Evolutionary conservation across 2,329 filamentous ascomycete genomes (phyloP).

Genomic region (Dothidotthia symphoricarpi): DNA sequence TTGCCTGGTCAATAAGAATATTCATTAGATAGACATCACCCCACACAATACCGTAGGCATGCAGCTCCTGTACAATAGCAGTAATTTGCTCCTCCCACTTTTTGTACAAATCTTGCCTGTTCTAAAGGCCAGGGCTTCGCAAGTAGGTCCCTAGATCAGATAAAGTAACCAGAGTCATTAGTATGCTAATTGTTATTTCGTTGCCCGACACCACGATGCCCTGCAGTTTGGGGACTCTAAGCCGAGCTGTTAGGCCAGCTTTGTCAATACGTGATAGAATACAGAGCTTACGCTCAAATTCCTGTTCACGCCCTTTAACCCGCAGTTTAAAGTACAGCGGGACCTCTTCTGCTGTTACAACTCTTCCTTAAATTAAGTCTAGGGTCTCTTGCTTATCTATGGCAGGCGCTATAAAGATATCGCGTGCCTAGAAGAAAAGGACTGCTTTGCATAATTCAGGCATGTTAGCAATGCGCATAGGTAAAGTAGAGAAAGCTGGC

Average conservation of each 20-base stretch:
- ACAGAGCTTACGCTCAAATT: constrained; percentile 7
- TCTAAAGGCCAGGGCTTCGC: constrained; percentile 2
- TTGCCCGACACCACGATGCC: constrained; percentile 5
- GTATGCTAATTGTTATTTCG: constrained; percentile 3
- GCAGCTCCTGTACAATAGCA: constrained; percentile 9
- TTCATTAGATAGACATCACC: constrained; percentile 26
- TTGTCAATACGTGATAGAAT: constrained; percentile 3
- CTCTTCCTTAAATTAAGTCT: constrained; percentile 2
- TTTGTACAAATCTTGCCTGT: constrained; percentile 2
- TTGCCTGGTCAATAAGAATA: constrained; percentile 38
- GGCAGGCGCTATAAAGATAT: too few species aligned
- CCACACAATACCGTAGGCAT: constrained; percentile 18
- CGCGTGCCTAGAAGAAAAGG: too few species aligned
- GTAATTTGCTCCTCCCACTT: constrained; percentile 7
- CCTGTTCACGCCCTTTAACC: constrained; percentile 2
- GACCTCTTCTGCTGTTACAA: constrained; percentile 2
- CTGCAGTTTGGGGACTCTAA: constrained; percentile 4
- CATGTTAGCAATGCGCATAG: too few species aligned
- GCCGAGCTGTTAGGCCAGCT: constrained; percentile 1
- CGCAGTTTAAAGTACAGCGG: constrained; percentile 9
- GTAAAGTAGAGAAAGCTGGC: too few species aligned
- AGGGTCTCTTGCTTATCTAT: too few species aligned
- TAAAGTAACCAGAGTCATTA: constrained; percentile 5
- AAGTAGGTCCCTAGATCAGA: constrained; percentile 2
- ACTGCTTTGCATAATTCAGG: too few species aligned